These are phyloP conservation scores for Madurella mycetomatis DNA, from an alignment of 2,329 filamentous ascomycete genomes.

Conservation along the genomic window DNA sequence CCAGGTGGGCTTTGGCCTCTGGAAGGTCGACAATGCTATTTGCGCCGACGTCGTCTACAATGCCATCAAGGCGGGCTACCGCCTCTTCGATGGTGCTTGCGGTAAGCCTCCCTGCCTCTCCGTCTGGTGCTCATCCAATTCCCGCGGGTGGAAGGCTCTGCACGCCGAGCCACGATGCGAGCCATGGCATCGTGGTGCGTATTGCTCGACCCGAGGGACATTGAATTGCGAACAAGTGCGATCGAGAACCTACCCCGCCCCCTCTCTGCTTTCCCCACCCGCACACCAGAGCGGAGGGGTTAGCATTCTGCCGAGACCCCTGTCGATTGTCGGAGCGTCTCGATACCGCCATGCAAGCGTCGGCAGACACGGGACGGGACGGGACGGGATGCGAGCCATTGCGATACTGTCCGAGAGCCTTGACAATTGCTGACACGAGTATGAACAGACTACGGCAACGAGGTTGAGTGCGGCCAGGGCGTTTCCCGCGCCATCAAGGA, in stretches of 20 bases:
- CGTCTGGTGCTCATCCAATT: background rate
- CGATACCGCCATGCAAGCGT: slow-evolving; percentile 4
- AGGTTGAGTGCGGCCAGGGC: slow-evolving; percentile 72
- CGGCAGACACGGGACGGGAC: background rate
- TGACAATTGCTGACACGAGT: slow-evolving; percentile 3
- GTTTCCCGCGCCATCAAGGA: slow-evolving; percentile 76
- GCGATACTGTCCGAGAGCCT: background rate
- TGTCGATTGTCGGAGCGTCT: slow-evolving; percentile 16
- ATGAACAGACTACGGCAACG: slow-evolving; percentile 73
- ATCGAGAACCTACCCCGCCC: slow-evolving; percentile 22
- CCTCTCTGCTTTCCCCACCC: slow-evolving; percentile 19
- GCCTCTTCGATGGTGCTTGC: slow-evolving; percentile 56
- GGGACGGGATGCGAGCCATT: slow-evolving; percentile 4
- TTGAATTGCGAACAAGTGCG: background rate
- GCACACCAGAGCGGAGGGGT: slow-evolving; percentile 7
- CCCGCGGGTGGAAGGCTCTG: background rate
- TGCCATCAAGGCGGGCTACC: slow-evolving; percentile 60
- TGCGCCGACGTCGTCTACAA: slow-evolving; percentile 76
- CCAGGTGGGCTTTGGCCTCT: slow-evolving; percentile 72
- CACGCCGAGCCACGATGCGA: background rate
- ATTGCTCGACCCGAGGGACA: slow-evolving; percentile 3
- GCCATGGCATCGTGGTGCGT: slow-evolving; percentile 5
- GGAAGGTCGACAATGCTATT: slow-evolving; percentile 74
- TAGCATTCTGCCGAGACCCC: slow-evolving; percentile 15
- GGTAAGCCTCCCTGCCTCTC: slow-evolving; percentile 40